Evolutionary conservation across 2,329 filamentous ascomycete species (phyloP), one percentile per base, ranked within the genome.

Genomic region (Colletotrichum plurivorum): DNA sequence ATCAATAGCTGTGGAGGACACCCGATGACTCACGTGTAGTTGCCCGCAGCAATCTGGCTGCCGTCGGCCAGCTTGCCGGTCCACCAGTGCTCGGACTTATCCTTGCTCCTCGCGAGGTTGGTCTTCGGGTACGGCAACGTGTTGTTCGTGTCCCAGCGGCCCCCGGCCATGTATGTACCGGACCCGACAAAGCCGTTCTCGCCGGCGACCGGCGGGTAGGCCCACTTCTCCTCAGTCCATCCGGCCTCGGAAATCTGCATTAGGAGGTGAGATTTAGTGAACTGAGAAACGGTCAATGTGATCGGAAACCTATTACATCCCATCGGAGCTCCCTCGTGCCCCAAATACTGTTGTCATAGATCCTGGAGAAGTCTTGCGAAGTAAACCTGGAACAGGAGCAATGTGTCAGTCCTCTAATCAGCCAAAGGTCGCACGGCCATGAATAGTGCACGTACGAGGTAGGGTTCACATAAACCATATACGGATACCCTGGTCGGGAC

Each of bases 11-110:
- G 39, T 27, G 6, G 27, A 20, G 25, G n/a, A 13, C 7, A 5
- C 15, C 9, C 41, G 16, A 43, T 18, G 9, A 67, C 70, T 16
- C 5, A 82, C 81, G 77, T 81, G 66, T 84, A 84, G 41, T 80
- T 79, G 1, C 82, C 82, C 2, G 80, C 76, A 3, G 74, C 73
- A 58, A 84, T 82, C 52, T 78, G 78, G 6, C 79, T 78, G 2
- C 81, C 82, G 63, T 84, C 82, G 18, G 80, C 78, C 12, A 83
- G 76, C 68, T 81, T 81, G 1, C 82, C 82, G 48, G 83, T 82
- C 82, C 82, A 84, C 77, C 79, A 83, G 53, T 73, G 81, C 39
- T 75, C 76, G 5, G 46, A 74, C 31, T 54, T 71, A 57, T 45
- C 39, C 16, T 64, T 65, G n/a, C 69, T 51, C 12, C 57, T 39